Percentiles rank a stretch among this genome's conserved stretches.
Evolutionary conservation across 495 filamentous ascomycete species (phyloP).

Genomic region (Penicillium turbatum): DNA sequence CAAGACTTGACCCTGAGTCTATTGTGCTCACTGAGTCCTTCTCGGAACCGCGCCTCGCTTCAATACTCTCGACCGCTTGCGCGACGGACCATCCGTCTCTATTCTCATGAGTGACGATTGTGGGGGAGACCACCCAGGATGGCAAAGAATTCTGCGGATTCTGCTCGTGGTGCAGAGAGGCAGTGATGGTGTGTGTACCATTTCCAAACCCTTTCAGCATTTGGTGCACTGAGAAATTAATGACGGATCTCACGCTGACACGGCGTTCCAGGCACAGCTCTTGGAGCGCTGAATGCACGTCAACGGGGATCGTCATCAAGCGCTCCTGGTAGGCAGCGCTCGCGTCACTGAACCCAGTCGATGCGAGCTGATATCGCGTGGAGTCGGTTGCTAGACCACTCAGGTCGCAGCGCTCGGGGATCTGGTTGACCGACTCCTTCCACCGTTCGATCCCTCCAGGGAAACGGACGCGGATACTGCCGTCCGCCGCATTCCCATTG

Average conservation of each 20-base stretch:
- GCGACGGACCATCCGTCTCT: slow-evolving; percentile 21
- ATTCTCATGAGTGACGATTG: slow-evolving; percentile 23
- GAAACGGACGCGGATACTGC: background rate
- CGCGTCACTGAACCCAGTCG: background rate
- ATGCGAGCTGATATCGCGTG: background rate
- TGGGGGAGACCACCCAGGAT: slow-evolving; percentile 12
- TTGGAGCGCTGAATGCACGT: background rate
- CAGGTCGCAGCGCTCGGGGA: background rate
- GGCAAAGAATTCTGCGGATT: background rate
- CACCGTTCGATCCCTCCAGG: background rate
- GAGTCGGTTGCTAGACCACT: background rate
- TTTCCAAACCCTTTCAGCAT: background rate
- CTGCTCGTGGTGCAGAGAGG: background rate
- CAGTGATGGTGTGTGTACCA: background rate
- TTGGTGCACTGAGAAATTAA: background rate
- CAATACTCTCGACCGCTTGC: slow-evolving; percentile 9
- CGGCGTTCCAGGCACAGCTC: background rate
- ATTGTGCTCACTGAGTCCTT: background rate
- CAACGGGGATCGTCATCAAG: background rate
- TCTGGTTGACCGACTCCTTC: background rate
- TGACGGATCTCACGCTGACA: background rate
- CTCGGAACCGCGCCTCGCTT: background rate
- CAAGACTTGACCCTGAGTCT: background rate
- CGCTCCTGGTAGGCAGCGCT: background rate
- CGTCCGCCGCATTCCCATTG: background rate